A percentile compares a stretch with the other conserved stretches of the same genome.
Evolutionary conservation across 2,329 filamentous ascomycete species (phyloP).

Genomic region (Colletotrichum melonis): DNA sequence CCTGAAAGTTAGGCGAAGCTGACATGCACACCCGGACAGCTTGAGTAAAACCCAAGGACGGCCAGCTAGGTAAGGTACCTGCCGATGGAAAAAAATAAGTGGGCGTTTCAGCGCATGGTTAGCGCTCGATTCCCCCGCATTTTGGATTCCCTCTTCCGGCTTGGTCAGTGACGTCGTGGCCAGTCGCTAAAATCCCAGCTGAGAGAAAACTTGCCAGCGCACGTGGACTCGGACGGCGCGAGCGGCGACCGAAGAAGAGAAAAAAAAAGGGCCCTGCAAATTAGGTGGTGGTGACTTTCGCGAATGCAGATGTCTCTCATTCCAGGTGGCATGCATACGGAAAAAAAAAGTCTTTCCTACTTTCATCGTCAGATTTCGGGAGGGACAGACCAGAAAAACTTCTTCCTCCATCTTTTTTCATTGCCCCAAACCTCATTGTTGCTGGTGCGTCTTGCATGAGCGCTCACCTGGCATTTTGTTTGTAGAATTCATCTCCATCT

Average conservation of each 20-base stretch:
- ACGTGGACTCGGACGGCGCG: constrained; percentile 30
- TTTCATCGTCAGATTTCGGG: constrained; percentile 8
- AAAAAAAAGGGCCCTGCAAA: constrained; percentile 6
- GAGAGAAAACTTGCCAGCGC: constrained; percentile 25
- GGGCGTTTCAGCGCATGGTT: constrained; percentile 27
- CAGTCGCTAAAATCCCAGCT: constrained; percentile 21
- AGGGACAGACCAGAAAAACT: background rate
- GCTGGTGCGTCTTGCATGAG: background rate
- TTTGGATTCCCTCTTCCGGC: constrained; percentile 27
- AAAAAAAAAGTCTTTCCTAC: constrained; percentile 30
- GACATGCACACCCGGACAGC: background rate
- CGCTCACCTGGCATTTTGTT: background rate
- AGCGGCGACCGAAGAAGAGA: background rate
- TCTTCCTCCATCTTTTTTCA: constrained; percentile 6
- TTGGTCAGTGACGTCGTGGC: constrained; percentile 21
- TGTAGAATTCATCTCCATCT: background rate
- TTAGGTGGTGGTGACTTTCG: constrained; percentile 4
- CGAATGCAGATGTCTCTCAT: constrained; percentile 20
- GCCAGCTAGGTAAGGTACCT: background rate
- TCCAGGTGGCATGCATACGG: background rate
- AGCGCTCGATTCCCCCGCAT: constrained; percentile 30
- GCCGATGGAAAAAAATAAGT: constrained; percentile 1
- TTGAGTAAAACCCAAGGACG: background rate
- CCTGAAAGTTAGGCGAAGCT: background rate
- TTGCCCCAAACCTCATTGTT: constrained; percentile 5